Base-by-base conservation (phyloP, 2,329 filamentous ascomycete genomes). In the Huntiella moniliformis region DNA sequence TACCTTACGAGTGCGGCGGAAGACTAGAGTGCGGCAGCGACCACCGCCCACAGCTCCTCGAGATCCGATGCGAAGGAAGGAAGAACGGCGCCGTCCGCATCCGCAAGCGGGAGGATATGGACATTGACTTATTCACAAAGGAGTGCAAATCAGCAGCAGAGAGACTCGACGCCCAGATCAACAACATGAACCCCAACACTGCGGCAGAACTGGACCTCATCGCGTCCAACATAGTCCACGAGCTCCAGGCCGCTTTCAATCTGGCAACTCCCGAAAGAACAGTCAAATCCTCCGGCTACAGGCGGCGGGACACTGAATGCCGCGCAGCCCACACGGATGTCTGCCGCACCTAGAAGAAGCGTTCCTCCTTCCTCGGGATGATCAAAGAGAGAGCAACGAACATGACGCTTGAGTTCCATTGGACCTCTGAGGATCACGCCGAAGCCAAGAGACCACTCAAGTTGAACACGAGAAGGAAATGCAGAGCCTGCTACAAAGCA, bases 11-110 rank as follows among this genome's bases (percentile, higher is more conserved):
- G n/a, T 11, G 4, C 1, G 33, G 31, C 42, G 32, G 42, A 5
- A 16, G 36, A 15, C 33, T 44, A 5, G 32, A 35, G 36, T 44
- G 33, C 32, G 32, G 42, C 13, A 44, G 42, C 31, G 32, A 44
- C 32, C 42, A 44, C 42, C 35, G 31, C 13, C 28, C 32, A 15
- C 42, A 44, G 15, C 10, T 2, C 6, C n/a, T 36, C 10, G 15
- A 13, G 13, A 8, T n/a, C 2, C 8, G 13, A 6, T 31, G 10
- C 10, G 16, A n/a, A 39, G 13, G 17, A 38, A 38, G 6, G 6
- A 13, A 38, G 15, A 38, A 12, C 8, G 5, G 5, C 11, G n/a
- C 5, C 6, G 15, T 15, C 5, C 16, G 3, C 8, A 39, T 16
- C 37, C n/a, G 37, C n/a, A 15, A n/a, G 5, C 4, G 15, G 10